Base-by-base conservation (phyloP, 495 filamentous ascomycete species). In the Clohesyomyces aquaticus region DNA sequence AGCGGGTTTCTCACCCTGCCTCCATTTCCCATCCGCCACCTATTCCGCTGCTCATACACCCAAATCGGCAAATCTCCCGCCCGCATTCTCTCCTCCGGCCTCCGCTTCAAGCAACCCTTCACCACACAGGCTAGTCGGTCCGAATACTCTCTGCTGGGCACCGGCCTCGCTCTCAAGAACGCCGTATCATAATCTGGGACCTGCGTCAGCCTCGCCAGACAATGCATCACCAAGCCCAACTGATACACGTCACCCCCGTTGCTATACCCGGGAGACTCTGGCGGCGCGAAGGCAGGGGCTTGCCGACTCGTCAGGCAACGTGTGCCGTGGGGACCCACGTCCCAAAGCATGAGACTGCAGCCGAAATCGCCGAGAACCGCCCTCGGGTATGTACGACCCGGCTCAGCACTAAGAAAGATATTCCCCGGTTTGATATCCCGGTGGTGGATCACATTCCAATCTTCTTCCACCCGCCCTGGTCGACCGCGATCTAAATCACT, bases 391-490 rank as follows among this genome's bases (percentile, higher is more conserved):
- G 29, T 2, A 2, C 25, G 3, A 3, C 3, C 19, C 2, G 2
- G 12, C 2, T 19, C 6, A 23, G 18, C 2, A 3, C 2, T 54
- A 6, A 54, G 18, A 19, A 54, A 54, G 2, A 54, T 9, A 22
- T 54, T 54, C 3, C 19, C 51, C 12, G 51, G 51, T 21, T 54
- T 54, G 26, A 54, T 29, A 21, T 54, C 51, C 12, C 28, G 26
- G 51, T 54, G 51, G 2, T 32, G 25, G 26, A 54, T 35, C 25
- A 18, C 25, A 2, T 9, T 28, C 51, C 51, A 54, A 19, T 21
- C 27, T 2, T 2, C 9, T 12, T 21, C 10, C 10, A 19, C 19
- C 2, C 38, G 23, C 3, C 2, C 48, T 4, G 6, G 21, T 4
- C 4, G 3, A 16, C 21, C 26, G 9, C 2, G 16, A n/a, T n/a